Conservation (phyloP, 2,329 filamentous ascomycete genomes). For the Fusarium foetens region DNA sequence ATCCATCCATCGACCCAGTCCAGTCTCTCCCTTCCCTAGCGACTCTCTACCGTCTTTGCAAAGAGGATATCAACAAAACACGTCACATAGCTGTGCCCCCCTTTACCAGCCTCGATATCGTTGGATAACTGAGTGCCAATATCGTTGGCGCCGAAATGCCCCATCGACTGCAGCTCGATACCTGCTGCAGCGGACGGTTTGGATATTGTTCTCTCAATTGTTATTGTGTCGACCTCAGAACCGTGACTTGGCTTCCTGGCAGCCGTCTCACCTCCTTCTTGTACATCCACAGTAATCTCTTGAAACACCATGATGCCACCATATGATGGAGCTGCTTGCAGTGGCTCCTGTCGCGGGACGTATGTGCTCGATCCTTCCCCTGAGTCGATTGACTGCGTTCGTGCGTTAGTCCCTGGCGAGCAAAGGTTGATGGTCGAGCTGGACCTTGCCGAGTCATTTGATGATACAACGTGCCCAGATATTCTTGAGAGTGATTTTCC, state of each 20-base stretch:
- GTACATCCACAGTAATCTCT: slow-evolving; percentile 66
- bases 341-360: slow-evolving; percentile 42
- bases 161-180: slow-evolving; percentile 42
- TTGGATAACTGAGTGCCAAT: slow-evolving; percentile 26
- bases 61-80: slow-evolving; percentile 43
- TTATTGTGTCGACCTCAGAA: slow-evolving; percentile 14
- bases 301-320: slow-evolving; percentile 72
- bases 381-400: slow-evolving; percentile 33
- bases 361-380: slow-evolving; percentile 28
- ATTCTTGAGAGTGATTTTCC: slow-evolving; percentile 12
- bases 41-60: slow-evolving; percentile 40
- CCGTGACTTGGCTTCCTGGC: slow-evolving; percentile 2
- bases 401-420: slow-evolving; percentile 11
- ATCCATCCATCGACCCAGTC: neutral
- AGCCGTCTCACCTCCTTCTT: slow-evolving; percentile 33
- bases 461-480: slow-evolving; percentile 25
- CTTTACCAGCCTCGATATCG: slow-evolving; percentile 22
- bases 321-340: slow-evolving; percentile 33
- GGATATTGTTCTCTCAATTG: slow-evolving; percentile 12
- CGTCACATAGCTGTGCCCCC: slow-evolving; percentile 20
- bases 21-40: neutral
- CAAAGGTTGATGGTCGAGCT: slow-evolving; percentile 45
- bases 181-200: slow-evolving; percentile 22
- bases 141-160: slow-evolving; percentile 40
- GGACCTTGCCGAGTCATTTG: slow-evolving; percentile 28